Base-by-base conservation (phyloP, 805 yeast genomes). In the Wickerhamiella sergipiensis region DNA sequence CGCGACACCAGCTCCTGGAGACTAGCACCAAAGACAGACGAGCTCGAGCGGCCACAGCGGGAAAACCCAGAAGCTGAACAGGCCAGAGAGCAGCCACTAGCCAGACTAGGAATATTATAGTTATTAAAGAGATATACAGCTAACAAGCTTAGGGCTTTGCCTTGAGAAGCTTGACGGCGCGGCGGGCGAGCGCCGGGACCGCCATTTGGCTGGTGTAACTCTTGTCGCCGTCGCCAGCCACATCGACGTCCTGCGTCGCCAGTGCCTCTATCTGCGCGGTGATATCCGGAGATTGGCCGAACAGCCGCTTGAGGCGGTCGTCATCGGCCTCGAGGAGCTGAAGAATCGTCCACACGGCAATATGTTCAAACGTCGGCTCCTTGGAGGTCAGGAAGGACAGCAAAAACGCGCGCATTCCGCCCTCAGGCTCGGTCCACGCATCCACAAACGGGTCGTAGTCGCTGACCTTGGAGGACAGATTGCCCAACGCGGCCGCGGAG, bases 401-500 rank as follows among this genome's bases (percentile, higher is more conserved):
- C 56, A 92, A 74, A 64, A 92, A 92, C 24, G 88, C 92, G 54
- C 79, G 76, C 53, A 92, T 82, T 52, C 97, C 97, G 53, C 86
- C 88, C 48, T 76, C 78, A 43, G 95, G 95, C 53, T 71, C 71
- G 21, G 76, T 71, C 94, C 97, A 92, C 57, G 81, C 76, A 50
- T 78, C 76, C 52, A 87, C 74, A 54, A 92, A 85, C 56, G 82
- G 81, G 53, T 80, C 76, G 67, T 89, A 89, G 59, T 86, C 89
- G 59, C 77, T 78, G 38, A 90, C 86, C 68, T 96, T 80, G 4
- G 97, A 88, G 58, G 96, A 87, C 59, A 92, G 72, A 64, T 92
- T 92, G 29, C 98, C 98, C 58, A 92, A 75, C 1, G 98, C 97
- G 38, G 98, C 98, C 15, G 97, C 98, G 1, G 95, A 85, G 67